phyloP scores from a whole-genome alignment of 495 filamentous ascomycete genomes.

The Penicillium cosmopolitanum region DNA sequence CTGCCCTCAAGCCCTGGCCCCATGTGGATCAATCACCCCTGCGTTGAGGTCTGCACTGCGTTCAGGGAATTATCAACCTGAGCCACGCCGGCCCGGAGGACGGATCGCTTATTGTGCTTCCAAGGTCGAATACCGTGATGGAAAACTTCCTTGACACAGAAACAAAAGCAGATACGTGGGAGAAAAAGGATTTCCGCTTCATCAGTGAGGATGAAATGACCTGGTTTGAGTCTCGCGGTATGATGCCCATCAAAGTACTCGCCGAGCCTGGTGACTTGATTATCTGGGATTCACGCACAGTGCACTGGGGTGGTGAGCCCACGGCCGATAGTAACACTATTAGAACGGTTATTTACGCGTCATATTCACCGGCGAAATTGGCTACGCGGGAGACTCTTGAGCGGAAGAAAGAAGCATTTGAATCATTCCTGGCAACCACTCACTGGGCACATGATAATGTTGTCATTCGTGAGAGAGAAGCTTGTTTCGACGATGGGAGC shows the following conservation, averaged over 20 bases:
- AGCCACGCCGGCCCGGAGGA: slow-evolving; percentile 37
- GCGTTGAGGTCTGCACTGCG: slow-evolving; percentile 38
- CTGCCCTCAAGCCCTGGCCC: slow-evolving; percentile 24
- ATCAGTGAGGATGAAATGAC: slow-evolving; percentile 37
- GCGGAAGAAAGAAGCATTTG: slow-evolving; percentile 41
- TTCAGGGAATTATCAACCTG: slow-evolving; percentile 49
- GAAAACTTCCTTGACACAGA: slow-evolving; percentile 42
- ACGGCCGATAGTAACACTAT: slow-evolving; percentile 29
- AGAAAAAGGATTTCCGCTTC: slow-evolving; percentile 32
- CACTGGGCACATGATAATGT: slow-evolving; percentile 49
- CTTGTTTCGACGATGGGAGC: slow-evolving; percentile 29
- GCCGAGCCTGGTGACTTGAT: slow-evolving; percentile 48
- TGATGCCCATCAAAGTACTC: slow-evolving; percentile 38
- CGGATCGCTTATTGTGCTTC: slow-evolving; percentile 37
- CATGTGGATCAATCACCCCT: slow-evolving; percentile 32
- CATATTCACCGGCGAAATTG: slow-evolving; percentile 41
- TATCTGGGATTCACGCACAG: slow-evolving; percentile 46
- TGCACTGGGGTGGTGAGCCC: slow-evolving; percentile 39
- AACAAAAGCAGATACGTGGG: slow-evolving; percentile 29
- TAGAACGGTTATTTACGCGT: slow-evolving; percentile 41
- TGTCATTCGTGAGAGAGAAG: slow-evolving; percentile 22
- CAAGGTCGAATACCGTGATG: slow-evolving; percentile 33
- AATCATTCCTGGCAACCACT: slow-evolving; percentile 39
- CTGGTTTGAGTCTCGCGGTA: slow-evolving; percentile 37
- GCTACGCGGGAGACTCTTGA: slow-evolving; percentile 33